Conservation (phyloP, 129 eudicot species). For the Deinandra increscens region DNA sequence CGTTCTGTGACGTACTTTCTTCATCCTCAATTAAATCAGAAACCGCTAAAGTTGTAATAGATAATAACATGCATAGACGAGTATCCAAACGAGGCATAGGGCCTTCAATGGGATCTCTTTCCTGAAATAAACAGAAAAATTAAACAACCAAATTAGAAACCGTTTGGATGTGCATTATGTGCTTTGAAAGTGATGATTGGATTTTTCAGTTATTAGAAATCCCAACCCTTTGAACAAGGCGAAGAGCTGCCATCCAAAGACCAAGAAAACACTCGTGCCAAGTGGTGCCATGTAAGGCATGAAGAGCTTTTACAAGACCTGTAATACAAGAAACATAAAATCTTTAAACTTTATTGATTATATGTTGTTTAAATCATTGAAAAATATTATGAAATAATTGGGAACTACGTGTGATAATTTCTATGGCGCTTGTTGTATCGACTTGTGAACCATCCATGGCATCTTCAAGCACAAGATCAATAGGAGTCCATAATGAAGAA, state of each 20-base stretch:
- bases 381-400: conserved; percentile 1
- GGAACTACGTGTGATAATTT: conserved; percentile 63
- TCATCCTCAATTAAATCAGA: conserved; percentile 85
- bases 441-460: conserved; percentile 89
- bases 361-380: neutral
- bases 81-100: conserved; percentile 93
- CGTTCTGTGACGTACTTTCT: conserved; percentile 40
- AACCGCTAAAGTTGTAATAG: conserved; percentile 72
- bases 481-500: conserved; percentile 89
- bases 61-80: conserved; percentile 81
- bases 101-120: conserved; percentile 96
- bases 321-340: conserved; percentile 18
- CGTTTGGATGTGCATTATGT: too few relatives aligned
- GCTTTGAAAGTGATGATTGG: too few relatives aligned
- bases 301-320: conserved; percentile 85
- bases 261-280: conserved; percentile 92
- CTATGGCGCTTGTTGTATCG: conserved; percentile 78
- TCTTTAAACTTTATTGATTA: conserved; percentile 3
- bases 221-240: conserved; percentile 93
- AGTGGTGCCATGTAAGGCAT: conserved; percentile 69
- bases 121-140: conserved; percentile 41
- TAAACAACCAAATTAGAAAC: neutral
- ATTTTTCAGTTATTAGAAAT: neutral
- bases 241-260: conserved; percentile 96
- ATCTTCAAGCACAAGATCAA: conserved; percentile 90